Conservation (phyloP, 768 basidiomycete genomes). For the Phylloporus scabripes region DNA sequence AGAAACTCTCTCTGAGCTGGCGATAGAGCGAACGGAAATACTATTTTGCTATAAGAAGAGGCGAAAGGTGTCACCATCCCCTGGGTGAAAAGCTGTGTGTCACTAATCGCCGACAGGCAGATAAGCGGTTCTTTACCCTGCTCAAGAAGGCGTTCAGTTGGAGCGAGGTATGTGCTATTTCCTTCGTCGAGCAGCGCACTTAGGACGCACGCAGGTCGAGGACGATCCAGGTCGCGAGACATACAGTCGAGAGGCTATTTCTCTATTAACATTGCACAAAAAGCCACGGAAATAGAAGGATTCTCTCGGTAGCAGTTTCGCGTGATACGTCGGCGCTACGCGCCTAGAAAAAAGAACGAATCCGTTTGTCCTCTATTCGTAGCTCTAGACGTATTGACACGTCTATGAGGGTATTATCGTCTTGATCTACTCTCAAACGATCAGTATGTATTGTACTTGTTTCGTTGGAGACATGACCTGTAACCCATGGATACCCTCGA, state of each 20-base stretch:
- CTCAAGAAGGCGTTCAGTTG: constrained; percentile 76
- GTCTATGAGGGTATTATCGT: constrained; percentile 31
- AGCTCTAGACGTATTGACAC: constrained; percentile 4
- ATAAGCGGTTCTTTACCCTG: constrained; percentile 78
- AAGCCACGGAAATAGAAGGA: no score
- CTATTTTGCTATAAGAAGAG: constrained; percentile 94
- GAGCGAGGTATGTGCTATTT: constrained; percentile 44
- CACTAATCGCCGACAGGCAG: constrained; percentile 44
- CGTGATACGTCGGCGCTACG: background rate
- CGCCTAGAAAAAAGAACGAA: background rate
- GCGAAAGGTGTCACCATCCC: constrained; percentile 57
- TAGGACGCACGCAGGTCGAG: constrained; percentile 38
- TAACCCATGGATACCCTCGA: constrained; percentile 86
- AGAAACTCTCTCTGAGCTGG: constrained; percentile 65
- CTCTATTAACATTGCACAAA: constrained; percentile 42
- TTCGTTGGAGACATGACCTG: constrained; percentile 54
- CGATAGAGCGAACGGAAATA: constrained; percentile 54
- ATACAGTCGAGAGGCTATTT: constrained; percentile 64
- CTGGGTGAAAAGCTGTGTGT: background rate
- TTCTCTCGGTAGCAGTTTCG: background rate
- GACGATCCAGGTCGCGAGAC: constrained; percentile 56
- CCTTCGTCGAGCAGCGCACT: background rate
- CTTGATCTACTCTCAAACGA: constrained; percentile 34
- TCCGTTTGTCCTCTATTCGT: constrained; percentile 5
- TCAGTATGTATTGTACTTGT: constrained; percentile 3